Evolutionary conservation across 805 yeast species (phyloP), one percentile per base, ranked within the genome.

Genomic region (Candida montana): DNA sequence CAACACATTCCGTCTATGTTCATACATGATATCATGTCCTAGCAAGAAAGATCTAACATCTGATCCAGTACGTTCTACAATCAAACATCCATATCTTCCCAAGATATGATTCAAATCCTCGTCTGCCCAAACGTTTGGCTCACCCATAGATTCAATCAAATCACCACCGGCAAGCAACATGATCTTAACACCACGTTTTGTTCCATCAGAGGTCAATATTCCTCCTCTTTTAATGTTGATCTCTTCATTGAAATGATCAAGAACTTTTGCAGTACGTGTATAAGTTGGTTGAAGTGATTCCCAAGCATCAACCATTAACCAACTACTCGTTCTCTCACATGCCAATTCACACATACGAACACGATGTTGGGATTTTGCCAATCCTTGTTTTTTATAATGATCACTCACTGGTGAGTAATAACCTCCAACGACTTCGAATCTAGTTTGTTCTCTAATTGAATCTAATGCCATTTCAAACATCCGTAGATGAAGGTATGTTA

Each of bases 251-350:
- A 93, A 93, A 63, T 93, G 99, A 61, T 93, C 99, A 57, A 93
- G 72, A 6, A 93, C 99, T 41, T 88, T 75, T 2, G 98, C 97
- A 0, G 99, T 93, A 51, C 99, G 75, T 21, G 95, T 88, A 62
- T 93, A 93, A 35, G 79, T 74, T 1, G 86, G 85, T 63, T 93
- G 99, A 46, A 93, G 69, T 3, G 95, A 83, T 66, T 93, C 99
- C 99, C 99, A 93, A 1, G 98, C 97, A 62, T 93, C 99, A 23
- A 93, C 99, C 99, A 93, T 93, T 31, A 93, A 72, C 99, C 99
- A 93, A 21, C 91, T 81, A 4, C 93, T 81, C 0, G 99, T 93
- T 55, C 99, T 74, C 59, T 93, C 99, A 63, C 99, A 90, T 0
- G 97, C 98, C 57, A 93, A 71, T 61, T 93, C 99, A 64, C 99